Conservation (phyloP, 495 filamentous ascomycete species). For the Penicillium bialowiezense region DNA sequence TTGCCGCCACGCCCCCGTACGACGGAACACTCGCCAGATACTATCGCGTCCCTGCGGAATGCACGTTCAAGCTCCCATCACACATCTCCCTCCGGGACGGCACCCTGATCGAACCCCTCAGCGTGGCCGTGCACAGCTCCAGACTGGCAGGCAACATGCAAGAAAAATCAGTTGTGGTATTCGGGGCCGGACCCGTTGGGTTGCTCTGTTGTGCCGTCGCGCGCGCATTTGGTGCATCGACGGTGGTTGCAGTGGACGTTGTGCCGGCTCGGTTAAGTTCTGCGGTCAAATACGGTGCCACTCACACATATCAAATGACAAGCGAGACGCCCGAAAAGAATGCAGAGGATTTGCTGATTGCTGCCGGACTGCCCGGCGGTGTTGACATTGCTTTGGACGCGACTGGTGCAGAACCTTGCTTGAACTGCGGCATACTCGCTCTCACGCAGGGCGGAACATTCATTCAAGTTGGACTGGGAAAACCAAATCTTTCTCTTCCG, state of each 20-base stretch:
- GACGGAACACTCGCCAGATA: constrained; percentile 72
- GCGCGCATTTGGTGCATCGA: constrained; percentile 67
- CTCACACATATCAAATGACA: constrained; percentile 54
- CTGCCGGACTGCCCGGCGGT: constrained; percentile 42
- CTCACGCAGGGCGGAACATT: constrained; percentile 71
- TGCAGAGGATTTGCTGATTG: constrained; percentile 52
- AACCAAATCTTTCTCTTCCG: constrained; percentile 70
- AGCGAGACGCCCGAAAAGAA: constrained; percentile 51
- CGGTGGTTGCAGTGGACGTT: constrained; percentile 72
- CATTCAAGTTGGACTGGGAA: constrained; percentile 82
- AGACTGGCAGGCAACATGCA: constrained; percentile 63
- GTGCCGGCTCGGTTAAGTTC: constrained; percentile 64
- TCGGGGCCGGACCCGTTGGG: constrained; percentile 79
- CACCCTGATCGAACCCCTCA: constrained; percentile 74
- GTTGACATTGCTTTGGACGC: constrained; percentile 78
- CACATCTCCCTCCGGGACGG: constrained; percentile 71
- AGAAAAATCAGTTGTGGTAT: constrained; percentile 71
- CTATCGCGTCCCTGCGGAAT: constrained; percentile 69
- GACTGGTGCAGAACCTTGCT: constrained; percentile 68
- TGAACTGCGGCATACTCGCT: constrained; percentile 67
- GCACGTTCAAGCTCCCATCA: constrained; percentile 73
- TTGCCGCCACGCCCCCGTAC: constrained; percentile 75
- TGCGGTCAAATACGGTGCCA: constrained; percentile 62
- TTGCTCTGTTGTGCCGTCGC: constrained; percentile 75
- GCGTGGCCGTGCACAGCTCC: constrained; percentile 74